Evolutionary conservation across 106 monocot species (phyloP).

Genomic region (Chionographis japonica): DNA sequence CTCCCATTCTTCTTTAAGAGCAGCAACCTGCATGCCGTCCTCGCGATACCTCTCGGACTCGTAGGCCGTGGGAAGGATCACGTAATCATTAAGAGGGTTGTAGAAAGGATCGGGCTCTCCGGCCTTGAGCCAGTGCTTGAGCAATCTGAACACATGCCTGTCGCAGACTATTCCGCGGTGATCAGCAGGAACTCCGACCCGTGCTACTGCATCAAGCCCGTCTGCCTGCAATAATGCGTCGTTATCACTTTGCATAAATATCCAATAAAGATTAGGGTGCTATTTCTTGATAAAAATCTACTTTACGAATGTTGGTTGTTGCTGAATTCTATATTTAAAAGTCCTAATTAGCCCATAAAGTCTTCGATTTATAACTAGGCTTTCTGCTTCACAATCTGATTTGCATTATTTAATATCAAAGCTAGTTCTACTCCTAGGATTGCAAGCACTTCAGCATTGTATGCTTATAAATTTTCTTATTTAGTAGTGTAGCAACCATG

Average conservation of each 20-base stretch:
- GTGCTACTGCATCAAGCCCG: constrained; percentile 76
- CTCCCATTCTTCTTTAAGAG: constrained; percentile 58
- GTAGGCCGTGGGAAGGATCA: constrained; percentile 74
- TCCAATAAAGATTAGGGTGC: no score
- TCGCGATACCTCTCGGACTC: constrained; percentile 35
- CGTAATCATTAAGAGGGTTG: constrained; percentile 89
- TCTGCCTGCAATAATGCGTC: constrained; percentile 56
- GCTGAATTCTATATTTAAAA: no score
- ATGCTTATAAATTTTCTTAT: no score
- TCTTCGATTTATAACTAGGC: no score
- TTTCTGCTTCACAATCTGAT: no score
- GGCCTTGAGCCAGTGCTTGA: constrained; percentile 78
- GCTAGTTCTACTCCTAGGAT: no score
- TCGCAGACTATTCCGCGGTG: constrained; percentile 74
- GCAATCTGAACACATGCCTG: constrained; percentile 74
- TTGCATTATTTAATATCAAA: no score
- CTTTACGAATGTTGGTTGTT: no score
- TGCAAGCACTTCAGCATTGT: no score
- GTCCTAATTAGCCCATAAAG: neutral
- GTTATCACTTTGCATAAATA: no score
- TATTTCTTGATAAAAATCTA: no score
- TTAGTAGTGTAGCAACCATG: no score
- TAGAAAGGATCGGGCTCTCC: constrained; percentile 95
- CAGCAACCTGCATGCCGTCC: constrained; percentile 21
- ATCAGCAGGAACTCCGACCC: constrained; percentile 80